These are phyloP conservation scores for Suillus fuscotomentosus DNA, from an alignment of 768 basidiomycete genomes.

Conservation along the genomic window DNA sequence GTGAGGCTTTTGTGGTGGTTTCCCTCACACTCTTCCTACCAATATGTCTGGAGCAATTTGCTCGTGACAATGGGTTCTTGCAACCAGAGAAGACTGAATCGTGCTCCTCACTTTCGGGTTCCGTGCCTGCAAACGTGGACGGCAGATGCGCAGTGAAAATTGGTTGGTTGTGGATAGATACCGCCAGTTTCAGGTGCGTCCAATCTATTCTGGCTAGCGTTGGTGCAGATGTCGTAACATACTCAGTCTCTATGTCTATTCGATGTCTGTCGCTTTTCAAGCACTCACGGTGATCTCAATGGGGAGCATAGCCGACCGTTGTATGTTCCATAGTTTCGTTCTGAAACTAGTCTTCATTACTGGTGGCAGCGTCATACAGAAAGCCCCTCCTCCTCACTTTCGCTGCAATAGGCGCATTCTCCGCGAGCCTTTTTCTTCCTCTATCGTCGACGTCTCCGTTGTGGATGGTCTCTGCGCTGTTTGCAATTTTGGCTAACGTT, in stretches of 20 bases:
- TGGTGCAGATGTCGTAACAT: constrained; percentile 1
- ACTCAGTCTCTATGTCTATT: constrained; percentile 80
- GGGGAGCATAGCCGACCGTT: constrained; percentile 87
- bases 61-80: constrained; percentile 82
- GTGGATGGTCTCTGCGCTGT: constrained; percentile 66
- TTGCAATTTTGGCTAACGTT: constrained; percentile 80
- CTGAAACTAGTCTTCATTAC: constrained; percentile 1
- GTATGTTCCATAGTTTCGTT: constrained; percentile 42
- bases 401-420: constrained; percentile 66
- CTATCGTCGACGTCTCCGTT: constrained; percentile 68
- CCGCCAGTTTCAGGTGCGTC: constrained; percentile 82
- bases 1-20: constrained; percentile 81
- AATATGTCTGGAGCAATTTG: constrained; percentile 85
- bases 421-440: constrained; percentile 69
- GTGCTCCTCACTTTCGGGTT: constrained; percentile 38
- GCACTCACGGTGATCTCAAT: constrained; percentile 95
- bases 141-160: constrained; percentile 77
- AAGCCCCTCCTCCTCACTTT: constrained; percentile 78
- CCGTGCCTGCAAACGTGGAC: constrained; percentile 28
- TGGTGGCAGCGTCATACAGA: constrained; percentile 54
- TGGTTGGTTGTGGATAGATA: constrained; percentile 86
- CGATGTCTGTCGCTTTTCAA: constrained; percentile 84
- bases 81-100: constrained; percentile 64
- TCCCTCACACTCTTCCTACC: constrained; percentile 81
- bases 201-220: not conserved